These are phyloP conservation scores for Blastobotrys peoriensis DNA, from an alignment of 805 yeast species.

Conservation along the genomic window DNA sequence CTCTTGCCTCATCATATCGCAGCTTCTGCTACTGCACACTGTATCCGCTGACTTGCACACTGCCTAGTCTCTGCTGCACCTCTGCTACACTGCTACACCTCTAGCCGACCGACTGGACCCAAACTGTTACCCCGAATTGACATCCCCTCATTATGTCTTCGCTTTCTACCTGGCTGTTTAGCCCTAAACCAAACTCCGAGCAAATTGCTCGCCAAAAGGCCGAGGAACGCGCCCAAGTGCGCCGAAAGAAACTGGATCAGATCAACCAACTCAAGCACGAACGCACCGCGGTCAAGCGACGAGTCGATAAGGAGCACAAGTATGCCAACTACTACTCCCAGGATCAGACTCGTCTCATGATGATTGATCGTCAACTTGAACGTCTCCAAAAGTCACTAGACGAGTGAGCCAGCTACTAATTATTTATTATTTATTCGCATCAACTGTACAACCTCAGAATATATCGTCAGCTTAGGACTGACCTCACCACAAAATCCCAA, in stretches of 20 bases:
- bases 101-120: too few species aligned
- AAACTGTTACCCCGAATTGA: too few species aligned
- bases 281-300: neutral
- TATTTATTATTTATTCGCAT: too few species aligned
- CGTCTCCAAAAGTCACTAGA: slow-evolving; percentile 1
- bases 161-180: neutral
- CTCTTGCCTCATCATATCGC: too few species aligned
- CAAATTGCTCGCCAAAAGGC: neutral
- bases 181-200: neutral
- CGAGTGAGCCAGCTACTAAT: slow-evolving; percentile 1
- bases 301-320: slow-evolving; percentile 4
- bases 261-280: neutral
- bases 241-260: neutral
- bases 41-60: too few species aligned
- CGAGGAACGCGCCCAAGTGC: neutral
- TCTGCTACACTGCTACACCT: too few species aligned
- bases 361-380: slow-evolving; percentile 6
- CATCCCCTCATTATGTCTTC: neutral
- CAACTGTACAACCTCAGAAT: neutral
- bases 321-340: slow-evolving; percentile 7
- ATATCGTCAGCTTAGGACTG: neutral
- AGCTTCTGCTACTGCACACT: too few species aligned
- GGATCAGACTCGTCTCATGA: slow-evolving; percentile 6
- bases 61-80: too few species aligned
- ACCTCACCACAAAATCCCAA: neutral